Percentiles rank a stretch among this genome's conserved stretches.
Conservation (phyloP, 352 stramenopile genomes). For the Pythium diclinum region DNA sequence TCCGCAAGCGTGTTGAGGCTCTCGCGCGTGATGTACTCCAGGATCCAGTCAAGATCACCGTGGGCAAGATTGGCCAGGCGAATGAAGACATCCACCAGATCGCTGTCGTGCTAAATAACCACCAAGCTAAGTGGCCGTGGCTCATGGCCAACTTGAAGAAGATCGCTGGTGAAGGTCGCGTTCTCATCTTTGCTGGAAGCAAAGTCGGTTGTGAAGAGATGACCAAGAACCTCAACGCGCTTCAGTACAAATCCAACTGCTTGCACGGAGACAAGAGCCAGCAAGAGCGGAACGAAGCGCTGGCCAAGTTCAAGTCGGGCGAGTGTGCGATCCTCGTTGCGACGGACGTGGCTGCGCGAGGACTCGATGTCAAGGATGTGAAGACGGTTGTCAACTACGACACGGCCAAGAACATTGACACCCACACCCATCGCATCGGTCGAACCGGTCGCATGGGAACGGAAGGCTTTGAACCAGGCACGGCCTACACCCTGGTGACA, state of each 20-base stretch:
- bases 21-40: conserved; percentile 78
- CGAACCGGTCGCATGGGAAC: conserved; percentile 83
- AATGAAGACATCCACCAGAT: conserved; percentile 90
- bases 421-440: conserved; percentile 88
- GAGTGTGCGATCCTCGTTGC: conserved; percentile 73
- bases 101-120: conserved; percentile 64
- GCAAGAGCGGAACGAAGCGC: conserved; percentile 61
- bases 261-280: conserved; percentile 85
- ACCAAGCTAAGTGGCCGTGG: conserved; percentile 88
- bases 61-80: conserved; percentile 76
- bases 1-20: conserved; percentile 62
- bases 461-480: conserved; percentile 77
- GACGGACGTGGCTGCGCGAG: conserved; percentile 85
- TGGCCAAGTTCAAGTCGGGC: conserved; percentile 63
- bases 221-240: conserved; percentile 56
- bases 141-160: conserved; percentile 56
- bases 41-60: conserved; percentile 79
- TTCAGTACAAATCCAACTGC: conserved; percentile 37
- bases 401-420: conserved; percentile 91
- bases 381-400: conserved; percentile 91
- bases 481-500: conserved; percentile 81
- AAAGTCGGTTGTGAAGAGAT: conserved; percentile 86
- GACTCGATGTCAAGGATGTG: conserved; percentile 88
- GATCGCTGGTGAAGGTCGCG: conserved; percentile 65
- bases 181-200: conserved; percentile 85